Conservation (phyloP, 805 yeast species). For the Lachancea lanzarotensis region DNA sequence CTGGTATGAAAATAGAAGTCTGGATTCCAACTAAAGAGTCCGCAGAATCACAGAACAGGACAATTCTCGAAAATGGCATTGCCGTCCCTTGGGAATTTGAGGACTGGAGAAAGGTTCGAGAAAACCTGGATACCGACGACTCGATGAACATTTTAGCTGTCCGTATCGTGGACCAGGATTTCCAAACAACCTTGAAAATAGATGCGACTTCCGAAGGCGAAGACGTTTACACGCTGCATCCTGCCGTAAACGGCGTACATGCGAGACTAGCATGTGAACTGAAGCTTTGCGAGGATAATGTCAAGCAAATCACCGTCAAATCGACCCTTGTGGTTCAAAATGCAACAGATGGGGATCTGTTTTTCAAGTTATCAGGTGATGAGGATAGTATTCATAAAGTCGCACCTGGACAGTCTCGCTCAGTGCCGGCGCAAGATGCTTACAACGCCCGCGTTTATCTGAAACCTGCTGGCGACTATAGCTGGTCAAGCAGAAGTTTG, state of each 20-base stretch:
- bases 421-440: constrained; percentile 70
- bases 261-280: constrained; percentile 71
- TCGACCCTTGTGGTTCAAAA: constrained; percentile 71
- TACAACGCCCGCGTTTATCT: constrained; percentile 52
- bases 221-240: constrained; percentile 58
- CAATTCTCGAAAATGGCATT: constrained; percentile 42
- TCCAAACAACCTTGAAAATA: constrained; percentile 47
- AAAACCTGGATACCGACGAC: constrained; percentile 61
- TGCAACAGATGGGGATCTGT: constrained; percentile 54
- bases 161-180: constrained; percentile 49
- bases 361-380: constrained; percentile 32
- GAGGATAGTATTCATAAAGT: constrained; percentile 37
- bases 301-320: constrained; percentile 69
- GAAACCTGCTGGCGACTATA: constrained; percentile 56
- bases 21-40: constrained; percentile 56
- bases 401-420: constrained; percentile 48
- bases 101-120: constrained; percentile 86
- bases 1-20: constrained; percentile 73
- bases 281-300: constrained; percentile 61
- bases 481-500: constrained; percentile 60
- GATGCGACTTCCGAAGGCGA: constrained; percentile 82
- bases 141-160: constrained; percentile 58
- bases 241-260: constrained; percentile 57
- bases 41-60: constrained; percentile 23
- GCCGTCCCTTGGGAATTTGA: constrained; percentile 83